These are phyloP conservation scores for Teratosphaeriaceae sp. DNA, from an alignment of 2,329 filamentous ascomycete species.

Conservation along the genomic window DNA sequence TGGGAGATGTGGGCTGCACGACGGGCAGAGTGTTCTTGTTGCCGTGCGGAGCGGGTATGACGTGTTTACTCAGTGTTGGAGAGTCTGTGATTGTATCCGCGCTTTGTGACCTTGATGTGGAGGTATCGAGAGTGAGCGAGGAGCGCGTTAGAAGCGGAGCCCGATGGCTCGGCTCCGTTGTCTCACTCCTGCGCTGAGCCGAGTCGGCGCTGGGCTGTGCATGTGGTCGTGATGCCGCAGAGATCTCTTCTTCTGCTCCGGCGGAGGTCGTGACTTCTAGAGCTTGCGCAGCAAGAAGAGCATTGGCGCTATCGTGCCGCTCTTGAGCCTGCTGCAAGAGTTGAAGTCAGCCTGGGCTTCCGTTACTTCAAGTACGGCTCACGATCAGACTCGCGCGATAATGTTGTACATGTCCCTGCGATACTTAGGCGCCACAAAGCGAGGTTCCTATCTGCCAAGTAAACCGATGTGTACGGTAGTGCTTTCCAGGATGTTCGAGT, in stretches of 20 bases:
- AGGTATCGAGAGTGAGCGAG: constrained; percentile 4
- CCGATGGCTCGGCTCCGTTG: neutral
- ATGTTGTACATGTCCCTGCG: too few species aligned
- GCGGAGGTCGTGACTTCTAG: neutral
- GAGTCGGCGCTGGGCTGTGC: neutral
- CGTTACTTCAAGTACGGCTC: too few species aligned
- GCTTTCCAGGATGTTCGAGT: too few species aligned
- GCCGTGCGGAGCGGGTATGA: constrained; percentile 3
- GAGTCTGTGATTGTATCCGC: constrained; percentile 14
- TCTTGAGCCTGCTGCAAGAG: neutral
- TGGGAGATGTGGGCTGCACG: constrained; percentile 18
- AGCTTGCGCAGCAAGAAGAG: constrained; percentile 1
- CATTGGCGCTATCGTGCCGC: neutral
- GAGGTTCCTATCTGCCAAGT: too few species aligned
- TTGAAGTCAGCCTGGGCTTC: neutral
- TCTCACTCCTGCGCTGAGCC: neutral
- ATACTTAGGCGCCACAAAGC: too few species aligned
- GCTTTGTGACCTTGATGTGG: neutral
- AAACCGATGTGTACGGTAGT: too few species aligned
- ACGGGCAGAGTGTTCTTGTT: constrained; percentile 19
- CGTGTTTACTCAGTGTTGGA: constrained; percentile 15
- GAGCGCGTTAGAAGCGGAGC: neutral
- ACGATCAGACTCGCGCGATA: too few species aligned
- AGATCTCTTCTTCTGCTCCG: neutral
- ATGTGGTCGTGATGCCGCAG: neutral